A percentile compares a stretch with the other conserved stretches of the same genome.
These are phyloP conservation scores for Saprolegnia diclina DNA, from an alignment of 352 stramenopile species.

Conservation along the genomic window DNA sequence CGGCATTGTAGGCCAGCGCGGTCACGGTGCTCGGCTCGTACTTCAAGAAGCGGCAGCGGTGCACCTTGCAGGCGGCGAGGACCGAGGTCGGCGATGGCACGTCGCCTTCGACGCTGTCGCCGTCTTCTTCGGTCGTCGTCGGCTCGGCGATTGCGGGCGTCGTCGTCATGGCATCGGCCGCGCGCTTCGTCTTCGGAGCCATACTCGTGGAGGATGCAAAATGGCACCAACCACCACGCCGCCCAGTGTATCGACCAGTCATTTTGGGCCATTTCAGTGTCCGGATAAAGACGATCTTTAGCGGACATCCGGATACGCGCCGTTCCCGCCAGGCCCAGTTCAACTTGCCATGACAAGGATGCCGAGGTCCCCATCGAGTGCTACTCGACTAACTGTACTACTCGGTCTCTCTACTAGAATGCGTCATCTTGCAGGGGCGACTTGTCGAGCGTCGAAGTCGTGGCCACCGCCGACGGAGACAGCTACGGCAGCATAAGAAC, in stretches of 20 bases:
- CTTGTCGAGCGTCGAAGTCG: too few relatives aligned
- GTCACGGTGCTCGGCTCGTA: slow-evolving; percentile 74
- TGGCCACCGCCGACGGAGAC: too few relatives aligned
- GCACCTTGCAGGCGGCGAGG: slow-evolving; percentile 34
- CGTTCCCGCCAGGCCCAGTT: not conserved
- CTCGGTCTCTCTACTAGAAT: too few relatives aligned
- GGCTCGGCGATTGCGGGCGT: not conserved
- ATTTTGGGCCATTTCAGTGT: slow-evolving; percentile 8
- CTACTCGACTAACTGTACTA: too few relatives aligned
- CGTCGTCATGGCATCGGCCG: not conserved
- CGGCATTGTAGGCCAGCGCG: slow-evolving; percentile 50
- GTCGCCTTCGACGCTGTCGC: slow-evolving; percentile 12
- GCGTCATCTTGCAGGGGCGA: too few relatives aligned
- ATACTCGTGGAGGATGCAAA: slow-evolving; percentile 2
- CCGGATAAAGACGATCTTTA: not conserved
- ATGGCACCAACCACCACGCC: slow-evolving; percentile 3
- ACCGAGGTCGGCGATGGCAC: not conserved
- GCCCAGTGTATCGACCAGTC: slow-evolving; percentile 3
- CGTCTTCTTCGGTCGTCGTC: slow-evolving; percentile 9
- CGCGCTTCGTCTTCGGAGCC: slow-evolving; percentile 8
- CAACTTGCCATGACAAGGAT: too few relatives aligned
- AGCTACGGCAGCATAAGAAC: too few relatives aligned
- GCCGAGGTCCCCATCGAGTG: too few relatives aligned
- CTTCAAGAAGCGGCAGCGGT: slow-evolving; percentile 81
- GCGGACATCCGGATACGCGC: not conserved